Evolutionary conservation across 2,329 filamentous ascomycete species (phyloP).

Genomic region (Pseudopithomyces maydicus): DNA sequence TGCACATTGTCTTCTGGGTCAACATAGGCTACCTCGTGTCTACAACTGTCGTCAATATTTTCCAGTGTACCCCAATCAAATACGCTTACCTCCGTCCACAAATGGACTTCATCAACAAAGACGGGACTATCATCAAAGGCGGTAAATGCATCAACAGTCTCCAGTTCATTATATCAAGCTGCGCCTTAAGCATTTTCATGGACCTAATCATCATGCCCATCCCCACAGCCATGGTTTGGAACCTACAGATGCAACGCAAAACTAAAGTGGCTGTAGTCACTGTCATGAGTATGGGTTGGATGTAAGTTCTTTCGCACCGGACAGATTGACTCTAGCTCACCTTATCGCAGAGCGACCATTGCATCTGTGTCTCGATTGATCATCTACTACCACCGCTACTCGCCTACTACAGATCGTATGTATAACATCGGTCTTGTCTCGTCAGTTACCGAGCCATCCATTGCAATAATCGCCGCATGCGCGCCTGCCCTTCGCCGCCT

Average conservation of each 20-base stretch:
- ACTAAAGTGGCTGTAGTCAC: constrained; percentile 40
- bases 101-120: constrained; percentile 35
- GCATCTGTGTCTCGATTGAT: constrained; percentile 45
- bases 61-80: constrained; percentile 41
- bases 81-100: constrained; percentile 35
- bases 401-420: constrained; percentile 37
- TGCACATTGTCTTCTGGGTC: constrained; percentile 41
- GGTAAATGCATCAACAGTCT: constrained; percentile 42
- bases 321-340: neutral
- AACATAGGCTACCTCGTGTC: constrained; percentile 42
- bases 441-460: constrained; percentile 45
- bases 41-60: constrained; percentile 40
- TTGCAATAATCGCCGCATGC: constrained; percentile 60
- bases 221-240: constrained; percentile 51
- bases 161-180: constrained; percentile 40
- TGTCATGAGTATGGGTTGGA: constrained; percentile 43
- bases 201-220: constrained; percentile 48
- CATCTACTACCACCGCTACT: constrained; percentile 47
- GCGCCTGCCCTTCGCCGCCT: constrained; percentile 59
- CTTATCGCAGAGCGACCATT: constrained; percentile 31
- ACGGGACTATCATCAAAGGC: constrained; percentile 30
- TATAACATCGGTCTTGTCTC: constrained; percentile 45
- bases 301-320: constrained; percentile 24
- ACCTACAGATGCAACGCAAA: constrained; percentile 47
- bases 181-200: constrained; percentile 43